Base-by-base conservation (phyloP, 2,329 filamentous ascomycete genomes). In the Arthrinium puccinioides region DNA sequence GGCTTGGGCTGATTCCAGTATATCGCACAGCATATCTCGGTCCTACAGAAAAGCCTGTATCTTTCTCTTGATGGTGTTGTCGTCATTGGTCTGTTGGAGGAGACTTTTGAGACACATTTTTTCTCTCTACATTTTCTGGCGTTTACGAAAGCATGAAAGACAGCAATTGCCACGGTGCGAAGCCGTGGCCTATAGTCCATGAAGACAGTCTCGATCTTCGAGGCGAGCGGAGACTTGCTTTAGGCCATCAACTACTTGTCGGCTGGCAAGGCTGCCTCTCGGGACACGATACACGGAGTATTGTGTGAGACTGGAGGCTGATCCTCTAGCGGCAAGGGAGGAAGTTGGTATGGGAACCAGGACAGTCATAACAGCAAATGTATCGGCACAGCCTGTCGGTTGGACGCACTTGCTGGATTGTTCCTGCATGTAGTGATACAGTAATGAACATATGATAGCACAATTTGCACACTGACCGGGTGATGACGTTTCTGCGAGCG, bases 381-480 rank as follows among this genome's bases (percentile, higher is more conserved):
- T 20, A 13, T 23, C 15, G 20, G 30, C 25, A 26, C 29, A 11
- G 11, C 19, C 21, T 19, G 28, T 24, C 18, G 26, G 21, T 15
- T 20, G 21, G 28, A 21, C 16, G 27, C 15, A n/a, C 14, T 19
- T 24, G 14, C 28, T 21, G 28, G 34, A 35, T 27, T 31, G 19
- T 23, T 33, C 33, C 34, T 37, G 23, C 33, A 50, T 54, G 56
- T 61, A 60, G 49, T 60, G 52, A 60, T 54, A 57, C 58, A 57
- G 54, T 61, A 57, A 60, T 54, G 58, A 60, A 57, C 45, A 58
- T 55, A 52, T 26, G 30, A 33, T 33, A 33, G 15, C 9, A 8
- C 15, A 16, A 32, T 21, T 32, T 23, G 10, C 8, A 32, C 4
- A 10, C 20, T 5, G n/a, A n/a, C n/a, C n/a, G n/a, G n/a, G n/a